A percentile compares a stretch with the other conserved stretches of the same genome.
Evolutionary conservation across 164 flowering plant species (phyloP).

Genomic region (Chloranthus sessilifolius): DNA sequence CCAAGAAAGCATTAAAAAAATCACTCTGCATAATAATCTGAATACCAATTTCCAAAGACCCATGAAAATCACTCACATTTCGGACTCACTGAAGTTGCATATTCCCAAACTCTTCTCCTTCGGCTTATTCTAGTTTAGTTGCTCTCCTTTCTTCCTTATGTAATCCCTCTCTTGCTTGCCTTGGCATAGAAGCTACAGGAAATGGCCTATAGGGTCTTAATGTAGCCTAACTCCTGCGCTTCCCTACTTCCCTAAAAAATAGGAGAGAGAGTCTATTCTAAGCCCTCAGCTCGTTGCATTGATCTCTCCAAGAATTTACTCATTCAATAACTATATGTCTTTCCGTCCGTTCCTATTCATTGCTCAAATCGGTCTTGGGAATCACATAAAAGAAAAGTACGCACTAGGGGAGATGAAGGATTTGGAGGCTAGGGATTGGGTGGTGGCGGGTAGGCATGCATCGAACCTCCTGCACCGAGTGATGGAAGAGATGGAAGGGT

Average conservation of each 20-base stretch:
- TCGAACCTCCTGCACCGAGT: slow-evolving; percentile 1
- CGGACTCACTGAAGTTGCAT: no score
- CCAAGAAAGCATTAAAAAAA: no score
- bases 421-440: neutral
- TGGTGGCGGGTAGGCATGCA: slow-evolving; percentile 1
- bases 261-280: slow-evolving; percentile 1
- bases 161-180: slow-evolving; percentile 1
- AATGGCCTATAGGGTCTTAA: neutral
- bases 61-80: no score
- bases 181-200: neutral
- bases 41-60: no score
- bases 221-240: neutral
- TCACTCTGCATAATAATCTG: no score
- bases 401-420: neutral
- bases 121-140: slow-evolving; percentile 1
- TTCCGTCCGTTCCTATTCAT: neutral
- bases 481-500: no score
- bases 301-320: slow-evolving; percentile 1
- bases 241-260: slow-evolving; percentile 1
- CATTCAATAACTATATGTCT: neutral
- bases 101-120: slow-evolving; percentile 1
- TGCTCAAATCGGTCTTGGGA: neutral
- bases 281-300: slow-evolving; percentile 1
- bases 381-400: neutral
- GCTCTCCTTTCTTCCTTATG: neutral